phyloP scores from a whole-genome alignment of 768 basidiomycete genomes.

The Boletus sp. region DNA sequence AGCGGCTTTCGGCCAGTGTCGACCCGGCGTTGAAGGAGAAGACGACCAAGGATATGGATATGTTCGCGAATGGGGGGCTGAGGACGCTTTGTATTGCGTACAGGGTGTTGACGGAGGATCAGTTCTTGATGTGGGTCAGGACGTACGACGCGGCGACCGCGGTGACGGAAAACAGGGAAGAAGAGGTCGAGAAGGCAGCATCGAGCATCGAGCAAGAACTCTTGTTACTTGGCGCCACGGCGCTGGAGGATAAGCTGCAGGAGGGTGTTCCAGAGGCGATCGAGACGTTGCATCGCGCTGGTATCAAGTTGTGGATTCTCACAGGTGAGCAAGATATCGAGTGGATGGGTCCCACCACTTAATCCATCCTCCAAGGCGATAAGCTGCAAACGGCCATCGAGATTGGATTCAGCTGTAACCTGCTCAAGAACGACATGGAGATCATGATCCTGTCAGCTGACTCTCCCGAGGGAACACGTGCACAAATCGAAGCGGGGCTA shows the following conservation, averaged over 20 bases:
- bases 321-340: conserved; percentile 55
- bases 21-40: conserved; percentile 69
- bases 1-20: conserved; percentile 73
- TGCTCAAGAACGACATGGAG: conserved; percentile 93
- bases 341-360: neutral
- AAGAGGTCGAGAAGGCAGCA: conserved; percentile 86
- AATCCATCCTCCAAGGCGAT: conserved; percentile 55
- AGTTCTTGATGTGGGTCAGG: conserved; percentile 79
- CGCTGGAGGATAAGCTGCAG: conserved; percentile 95
- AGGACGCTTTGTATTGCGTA: conserved; percentile 90
- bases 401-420: conserved; percentile 93
- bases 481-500: conserved; percentile 87
- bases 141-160: conserved; percentile 80
- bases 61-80: conserved; percentile 89
- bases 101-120: conserved; percentile 72
- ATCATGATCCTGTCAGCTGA: conserved; percentile 95
- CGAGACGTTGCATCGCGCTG: conserved; percentile 83
- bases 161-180: conserved; percentile 76
- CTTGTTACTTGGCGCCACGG: conserved; percentile 88
- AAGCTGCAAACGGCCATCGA: conserved; percentile 98
- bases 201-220: conserved; percentile 81
- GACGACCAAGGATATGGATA: conserved; percentile 86
- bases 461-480: conserved; percentile 64
- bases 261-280: conserved; percentile 97
- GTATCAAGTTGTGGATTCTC: conserved; percentile 97